A percentile compares a stretch with the other conserved stretches of the same genome.
These are phyloP conservation scores for Fusarium nisikadoi DNA, from an alignment of 2,329 filamentous ascomycete genomes.

Conservation along the genomic window DNA sequence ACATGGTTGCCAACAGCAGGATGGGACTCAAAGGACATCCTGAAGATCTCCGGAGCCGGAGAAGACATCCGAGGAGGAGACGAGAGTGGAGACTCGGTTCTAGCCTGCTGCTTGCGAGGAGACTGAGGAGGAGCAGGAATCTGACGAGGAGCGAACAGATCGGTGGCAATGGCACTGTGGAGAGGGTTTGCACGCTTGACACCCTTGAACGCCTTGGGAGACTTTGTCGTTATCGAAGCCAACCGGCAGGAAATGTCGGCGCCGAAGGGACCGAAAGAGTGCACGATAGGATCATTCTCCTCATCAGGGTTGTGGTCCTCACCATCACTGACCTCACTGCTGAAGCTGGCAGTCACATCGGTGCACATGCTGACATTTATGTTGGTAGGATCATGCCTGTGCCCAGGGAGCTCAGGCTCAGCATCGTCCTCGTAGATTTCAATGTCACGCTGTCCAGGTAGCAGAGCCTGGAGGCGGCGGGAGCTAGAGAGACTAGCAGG, in stretches of 20 bases:
- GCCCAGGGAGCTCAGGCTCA: slow-evolving; percentile 58
- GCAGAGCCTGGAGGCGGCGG: slow-evolving; percentile 57
- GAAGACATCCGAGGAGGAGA: slow-evolving; percentile 39
- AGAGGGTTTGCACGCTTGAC: slow-evolving; percentile 38
- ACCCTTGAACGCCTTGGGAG: slow-evolving; percentile 62
- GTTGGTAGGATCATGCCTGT: slow-evolving; percentile 38
- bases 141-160: slow-evolving; percentile 39
- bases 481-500: slow-evolving; percentile 57
- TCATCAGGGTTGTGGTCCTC: slow-evolving; percentile 85
- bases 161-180: slow-evolving; percentile 36
- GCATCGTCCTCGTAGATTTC: slow-evolving; percentile 84
- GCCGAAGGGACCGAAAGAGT: slow-evolving; percentile 91
- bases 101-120: slow-evolving; percentile 38
- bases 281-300: slow-evolving; percentile 92
- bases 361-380: slow-evolving; percentile 60
- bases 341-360: slow-evolving; percentile 63
- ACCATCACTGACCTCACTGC: slow-evolving; percentile 62
- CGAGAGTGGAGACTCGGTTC: slow-evolving; percentile 42
- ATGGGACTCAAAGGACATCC: slow-evolving; percentile 50
- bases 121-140: slow-evolving; percentile 39
- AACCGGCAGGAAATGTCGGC: slow-evolving; percentile 85
- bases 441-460: slow-evolving; percentile 59
- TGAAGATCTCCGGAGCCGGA: slow-evolving; percentile 33
- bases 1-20: slow-evolving; percentile 80
- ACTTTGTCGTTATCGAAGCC: slow-evolving; percentile 78